Base-by-base conservation (phyloP, 2,329 filamentous ascomycete genomes). In the Ophiostoma pallidulum region DNA sequence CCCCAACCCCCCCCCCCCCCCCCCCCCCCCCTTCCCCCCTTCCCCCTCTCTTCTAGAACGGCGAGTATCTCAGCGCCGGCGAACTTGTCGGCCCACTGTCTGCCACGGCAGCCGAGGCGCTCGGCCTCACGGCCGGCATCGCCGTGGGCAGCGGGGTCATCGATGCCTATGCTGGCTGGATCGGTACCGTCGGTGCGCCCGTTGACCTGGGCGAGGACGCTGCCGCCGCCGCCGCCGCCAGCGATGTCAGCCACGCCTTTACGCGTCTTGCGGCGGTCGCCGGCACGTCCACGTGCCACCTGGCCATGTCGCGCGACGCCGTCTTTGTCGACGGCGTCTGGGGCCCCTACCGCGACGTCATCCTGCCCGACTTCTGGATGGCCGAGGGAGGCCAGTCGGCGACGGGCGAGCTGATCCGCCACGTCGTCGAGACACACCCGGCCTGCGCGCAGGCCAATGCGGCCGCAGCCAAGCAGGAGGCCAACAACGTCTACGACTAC, bases 141-240 rank as follows among this genome's bases (percentile, higher is more conserved):
- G 88, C 92, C 16, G 85, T 98, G 47, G 92, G 92, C 46, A 94
- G 88, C 60, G 90, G 90, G 64, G 92, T 98, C 54, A 98, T 98
- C 60, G 92, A 98, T 64, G 92, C 92, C 16, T 98, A 98, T 60
- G 92, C 92, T 51, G 92, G 92, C 54, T 98, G 92, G 92, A 92
- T 98, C 57, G 92, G 92, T 52, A 97, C 92, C 1, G 92, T 98
- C n/a, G 92, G 92, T 50, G 91, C 92, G 51, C 96, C 96, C 66
- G 87, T 96, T 57, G 77, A 88, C 55, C 76, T 94, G 14, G 73
- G 75, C 35, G 68, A 73, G 49, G 78, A 84, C 33, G 14, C 31
- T 18, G 82, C 84, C 61, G 72, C 77, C 51, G 75, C 75, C 31
- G 73, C 75, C 4, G 75, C 85, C 61, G 77, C 91, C 60, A 94